These are phyloP conservation scores for Triticum aestivum DNA, from an alignment of 176 grass and related monocot species.

Conservation along the genomic window IWGSC_CS_RefSeq_v2.1 NC_057797.1:670184962-670185461, in stretches of 20 bases:
- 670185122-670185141: background rate
- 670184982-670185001: too few species aligned
- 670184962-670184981: too few species aligned
- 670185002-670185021: background rate
- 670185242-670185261: background rate
- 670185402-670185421: background rate
- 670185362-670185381: background rate
- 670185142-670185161: background rate
- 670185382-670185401: slow-evolving; percentile 13
- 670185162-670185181: background rate
- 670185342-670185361: background rate
- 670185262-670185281: slow-evolving; percentile 3
- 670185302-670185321: too few species aligned
- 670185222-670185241: background rate
- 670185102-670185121: slow-evolving; percentile 9
- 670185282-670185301: background rate
- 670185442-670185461: background rate
- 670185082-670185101: background rate
- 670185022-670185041: background rate
- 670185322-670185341: background rate
- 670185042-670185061: slow-evolving; percentile 1
- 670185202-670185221: background rate
- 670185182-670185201: background rate
- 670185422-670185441: background rate
- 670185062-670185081: background rate